These are phyloP conservation scores for Ensete glaucum DNA, from an alignment of 176 grass and related monocot genomes.

Conservation along the genomic window DNA sequence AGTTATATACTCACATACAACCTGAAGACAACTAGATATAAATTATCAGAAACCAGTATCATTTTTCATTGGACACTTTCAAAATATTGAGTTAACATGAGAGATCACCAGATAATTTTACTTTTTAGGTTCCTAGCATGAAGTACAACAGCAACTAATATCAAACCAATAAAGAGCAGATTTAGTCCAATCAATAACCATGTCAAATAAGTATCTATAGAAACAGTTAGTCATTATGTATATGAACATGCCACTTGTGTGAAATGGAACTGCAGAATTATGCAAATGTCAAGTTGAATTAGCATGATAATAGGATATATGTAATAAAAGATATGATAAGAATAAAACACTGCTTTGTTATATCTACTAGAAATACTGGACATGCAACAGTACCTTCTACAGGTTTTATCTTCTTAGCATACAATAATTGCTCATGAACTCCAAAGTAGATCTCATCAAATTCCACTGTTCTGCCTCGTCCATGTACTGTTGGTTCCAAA, in stretches of 20 bases:
- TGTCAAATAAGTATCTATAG: background rate
- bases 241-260: background rate
- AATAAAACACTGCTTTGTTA: background rate
- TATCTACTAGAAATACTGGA: background rate
- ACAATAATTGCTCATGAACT: constrained; percentile 67
- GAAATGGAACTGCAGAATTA: too few relatives aligned
- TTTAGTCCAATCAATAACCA: too few relatives aligned
- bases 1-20: background rate
- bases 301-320: background rate
- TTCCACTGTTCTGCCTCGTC: constrained; percentile 48
- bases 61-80: too few relatives aligned
- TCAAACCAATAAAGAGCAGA: too few relatives aligned
- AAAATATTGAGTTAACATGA: too few relatives aligned
- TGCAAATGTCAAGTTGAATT: background rate
- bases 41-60: too few relatives aligned
- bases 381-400: constrained; percentile 46
- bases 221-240: background rate
- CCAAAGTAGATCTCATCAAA: constrained; percentile 81
- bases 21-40: background rate
- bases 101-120: too few relatives aligned
- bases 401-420: constrained; percentile 78
- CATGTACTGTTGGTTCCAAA: constrained; percentile 71
- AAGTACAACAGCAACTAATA: background rate
- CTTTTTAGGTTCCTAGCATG: too few relatives aligned
- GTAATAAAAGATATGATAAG: background rate